phyloP scores from a whole-genome alignment of 208 protist species.

The Naegleria gruberi region DNA sequence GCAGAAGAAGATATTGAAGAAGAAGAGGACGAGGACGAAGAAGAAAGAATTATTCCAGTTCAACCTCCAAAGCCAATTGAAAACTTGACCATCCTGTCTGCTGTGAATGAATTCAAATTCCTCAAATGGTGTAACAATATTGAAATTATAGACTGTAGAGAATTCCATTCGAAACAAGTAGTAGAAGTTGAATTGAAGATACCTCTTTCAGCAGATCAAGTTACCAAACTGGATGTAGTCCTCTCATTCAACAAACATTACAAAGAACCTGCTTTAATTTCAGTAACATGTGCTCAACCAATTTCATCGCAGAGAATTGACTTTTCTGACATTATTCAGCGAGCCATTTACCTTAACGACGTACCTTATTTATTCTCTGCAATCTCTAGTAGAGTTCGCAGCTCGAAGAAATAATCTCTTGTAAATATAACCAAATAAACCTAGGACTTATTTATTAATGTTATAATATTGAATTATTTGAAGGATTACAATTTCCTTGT shows the following conservation, averaged over 20 bases:
- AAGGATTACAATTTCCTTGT: no score
- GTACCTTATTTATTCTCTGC: neutral
- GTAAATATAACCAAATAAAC: no score
- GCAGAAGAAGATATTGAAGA: neutral
- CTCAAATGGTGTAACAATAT: neutral
- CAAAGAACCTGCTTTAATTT: neutral
- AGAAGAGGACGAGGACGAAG: neutral
- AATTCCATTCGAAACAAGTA: neutral
- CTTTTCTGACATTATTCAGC: neutral
- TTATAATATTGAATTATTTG: no score
- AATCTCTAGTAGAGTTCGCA: neutral
- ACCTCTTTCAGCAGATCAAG: neutral
- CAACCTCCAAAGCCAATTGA: neutral
- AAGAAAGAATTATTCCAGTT: neutral
- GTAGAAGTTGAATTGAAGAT: neutral
- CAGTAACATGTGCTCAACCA: neutral
- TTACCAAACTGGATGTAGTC: neutral
- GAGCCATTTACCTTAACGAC: neutral
- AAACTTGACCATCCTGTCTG: neutral
- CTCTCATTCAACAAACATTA: neutral
- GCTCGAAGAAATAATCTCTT: neutral
- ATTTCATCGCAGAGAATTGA: neutral
- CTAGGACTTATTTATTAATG: no score
- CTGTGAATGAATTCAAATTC: neutral
- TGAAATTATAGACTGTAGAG: neutral